These are phyloP conservation scores for Camelina sativa DNA, from an alignment of 345 rosid genomes.

Conservation along the genomic window DNA sequence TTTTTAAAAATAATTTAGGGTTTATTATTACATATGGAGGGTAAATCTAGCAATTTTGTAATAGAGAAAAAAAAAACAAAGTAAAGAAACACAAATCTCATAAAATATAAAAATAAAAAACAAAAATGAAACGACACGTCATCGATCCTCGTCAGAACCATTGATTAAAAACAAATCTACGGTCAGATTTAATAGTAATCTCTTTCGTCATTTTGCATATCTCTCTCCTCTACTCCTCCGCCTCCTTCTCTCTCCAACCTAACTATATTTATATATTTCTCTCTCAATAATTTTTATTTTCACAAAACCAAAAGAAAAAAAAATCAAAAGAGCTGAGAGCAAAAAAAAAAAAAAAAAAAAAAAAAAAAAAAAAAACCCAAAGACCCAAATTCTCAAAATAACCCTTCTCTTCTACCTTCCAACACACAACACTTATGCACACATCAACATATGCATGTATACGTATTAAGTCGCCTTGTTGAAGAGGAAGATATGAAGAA, in stretches of 20 bases:
- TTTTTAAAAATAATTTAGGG: background rate
- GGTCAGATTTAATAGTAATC: conserved; percentile 14
- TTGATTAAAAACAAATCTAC: background rate
- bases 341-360: background rate
- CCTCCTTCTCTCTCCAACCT: conserved; percentile 15
- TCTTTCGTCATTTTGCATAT: conserved; percentile 1
- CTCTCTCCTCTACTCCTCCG: background rate
- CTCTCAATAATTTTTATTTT: background rate
- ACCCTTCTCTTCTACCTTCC: conserved; percentile 16
- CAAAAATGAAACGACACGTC: conserved; percentile 18
- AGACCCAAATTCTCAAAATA: conserved; percentile 14
- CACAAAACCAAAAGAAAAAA: background rate
- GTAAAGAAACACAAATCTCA: conserved; percentile 26
- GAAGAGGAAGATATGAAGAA: conserved; percentile 17
- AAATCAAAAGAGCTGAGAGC: background rate
- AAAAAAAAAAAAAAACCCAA: background rate
- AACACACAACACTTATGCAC: conserved; percentile 13
- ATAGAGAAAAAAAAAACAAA: background rate
- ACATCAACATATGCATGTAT: conserved; percentile 32
- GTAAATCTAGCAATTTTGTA: background rate
- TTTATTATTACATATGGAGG: background rate
- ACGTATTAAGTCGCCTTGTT: conserved; percentile 33
- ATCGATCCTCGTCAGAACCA: conserved; percentile 13
- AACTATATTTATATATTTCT: conserved; percentile 19
- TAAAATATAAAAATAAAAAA: background rate